Evolutionary conservation across 1,284 basidiomycete genomes (phyloP).

Genomic region (Hypsizygus ulmarius): DNA sequence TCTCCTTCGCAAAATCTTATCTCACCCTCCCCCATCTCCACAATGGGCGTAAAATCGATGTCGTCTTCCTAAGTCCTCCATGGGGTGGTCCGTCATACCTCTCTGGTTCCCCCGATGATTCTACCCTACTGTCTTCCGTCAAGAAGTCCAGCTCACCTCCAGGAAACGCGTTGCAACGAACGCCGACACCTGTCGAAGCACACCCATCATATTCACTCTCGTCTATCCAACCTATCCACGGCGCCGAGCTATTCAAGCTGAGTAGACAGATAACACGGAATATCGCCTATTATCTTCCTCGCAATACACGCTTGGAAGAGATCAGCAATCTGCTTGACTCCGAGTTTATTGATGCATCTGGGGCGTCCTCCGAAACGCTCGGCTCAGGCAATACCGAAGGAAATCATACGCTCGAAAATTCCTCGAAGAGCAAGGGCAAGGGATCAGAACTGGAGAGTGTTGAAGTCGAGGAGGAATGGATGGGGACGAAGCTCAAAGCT

Average conservation of each 20-base stretch:
- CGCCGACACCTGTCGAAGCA: constrained; percentile 13
- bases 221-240: constrained; percentile 77
- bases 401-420: neutral
- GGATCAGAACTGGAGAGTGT: constrained; percentile 45
- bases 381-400: too few species aligned
- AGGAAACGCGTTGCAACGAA: too few species aligned
- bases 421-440: constrained; percentile 8
- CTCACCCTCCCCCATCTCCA: constrained; percentile 29
- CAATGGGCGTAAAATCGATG: constrained; percentile 13
- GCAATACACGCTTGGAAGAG: constrained; percentile 78
- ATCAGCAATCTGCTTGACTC: constrained; percentile 53
- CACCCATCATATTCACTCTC: constrained; percentile 69
- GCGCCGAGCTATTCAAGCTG: constrained; percentile 76
- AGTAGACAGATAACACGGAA: constrained; percentile 72
- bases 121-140: neutral
- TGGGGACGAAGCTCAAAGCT: constrained; percentile 81
- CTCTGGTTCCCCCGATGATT: constrained; percentile 25
- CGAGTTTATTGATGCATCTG: neutral
- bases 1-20: constrained; percentile 71
- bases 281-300: constrained; percentile 88
- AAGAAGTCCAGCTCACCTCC: too few species aligned
- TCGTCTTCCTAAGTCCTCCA: constrained; percentile 87
- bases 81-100: constrained; percentile 87
- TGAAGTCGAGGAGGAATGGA: constrained; percentile 89
- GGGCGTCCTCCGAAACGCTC: neutral